phyloP scores from a whole-genome alignment of 2,329 filamentous ascomycete genomes.

The Davidsoniella australis region DNA sequence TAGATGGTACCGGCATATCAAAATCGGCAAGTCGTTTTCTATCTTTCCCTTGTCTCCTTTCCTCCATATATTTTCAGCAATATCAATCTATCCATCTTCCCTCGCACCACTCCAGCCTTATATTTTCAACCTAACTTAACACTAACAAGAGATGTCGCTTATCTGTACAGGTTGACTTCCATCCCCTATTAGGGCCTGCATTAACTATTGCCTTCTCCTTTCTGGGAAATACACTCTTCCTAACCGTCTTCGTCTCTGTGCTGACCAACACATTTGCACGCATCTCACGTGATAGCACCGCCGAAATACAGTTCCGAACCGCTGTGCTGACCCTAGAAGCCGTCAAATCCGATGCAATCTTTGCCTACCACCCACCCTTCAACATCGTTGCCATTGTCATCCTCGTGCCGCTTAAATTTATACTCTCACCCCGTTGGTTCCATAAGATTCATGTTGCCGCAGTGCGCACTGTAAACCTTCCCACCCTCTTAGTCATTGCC shows the following conservation, averaged over 20 bases:
- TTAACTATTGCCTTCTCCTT: conserved; percentile 76
- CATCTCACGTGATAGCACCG: conserved; percentile 57
- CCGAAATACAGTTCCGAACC: conserved; percentile 70
- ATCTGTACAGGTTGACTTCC: conserved; percentile 42
- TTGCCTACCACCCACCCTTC: conserved; percentile 68
- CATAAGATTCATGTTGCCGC: conserved; percentile 74
- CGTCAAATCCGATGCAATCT: conserved; percentile 70
- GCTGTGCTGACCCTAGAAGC: conserved; percentile 72
- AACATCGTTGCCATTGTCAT: conserved; percentile 63
- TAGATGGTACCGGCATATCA: conserved; percentile 53
- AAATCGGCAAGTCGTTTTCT: conserved; percentile 26
- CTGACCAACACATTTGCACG: conserved; percentile 69
- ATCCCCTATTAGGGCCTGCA: conserved; percentile 60
- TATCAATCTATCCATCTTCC: neutral
- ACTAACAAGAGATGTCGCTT: conserved; percentile 33
- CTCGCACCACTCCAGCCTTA: neutral
- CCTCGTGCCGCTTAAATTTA: conserved; percentile 59
- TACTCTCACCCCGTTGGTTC: conserved; percentile 71
- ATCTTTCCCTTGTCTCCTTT: too few species aligned
- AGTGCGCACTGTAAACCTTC: conserved; percentile 58
- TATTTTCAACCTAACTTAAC: neutral
- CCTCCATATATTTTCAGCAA: neutral
- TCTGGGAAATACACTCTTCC: conserved; percentile 69
- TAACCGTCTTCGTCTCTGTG: conserved; percentile 81
- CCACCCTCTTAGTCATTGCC: conserved; percentile 54